Conservation (phyloP, 73 alveolate genomes). For the Uronychia binucleata region DNA sequence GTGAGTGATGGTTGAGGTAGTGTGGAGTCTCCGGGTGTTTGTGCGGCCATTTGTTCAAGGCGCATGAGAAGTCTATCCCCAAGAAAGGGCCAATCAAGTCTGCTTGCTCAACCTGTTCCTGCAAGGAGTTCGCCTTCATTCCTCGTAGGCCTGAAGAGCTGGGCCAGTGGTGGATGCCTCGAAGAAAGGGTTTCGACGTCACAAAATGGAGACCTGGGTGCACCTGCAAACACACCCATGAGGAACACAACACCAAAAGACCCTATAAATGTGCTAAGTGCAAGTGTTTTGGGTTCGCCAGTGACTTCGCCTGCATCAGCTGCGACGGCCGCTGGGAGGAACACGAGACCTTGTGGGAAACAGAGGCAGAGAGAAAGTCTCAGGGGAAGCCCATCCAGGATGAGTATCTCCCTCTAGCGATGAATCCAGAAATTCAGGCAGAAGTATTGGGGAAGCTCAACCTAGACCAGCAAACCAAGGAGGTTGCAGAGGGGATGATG, state of each 20-base stretch:
- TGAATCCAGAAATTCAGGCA: conserved; percentile 89
- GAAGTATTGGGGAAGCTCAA: conserved; percentile 52
- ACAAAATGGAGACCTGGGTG: conserved; percentile 93
- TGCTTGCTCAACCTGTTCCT: conserved; percentile 87
- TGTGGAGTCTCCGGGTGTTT: conserved; percentile 76
- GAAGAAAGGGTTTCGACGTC: conserved; percentile 94
- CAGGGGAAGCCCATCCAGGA: conserved; percentile 86
- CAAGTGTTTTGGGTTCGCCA: conserved; percentile 85
- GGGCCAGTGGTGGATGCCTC: conserved; percentile 95
- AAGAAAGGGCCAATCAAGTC: conserved; percentile 64
- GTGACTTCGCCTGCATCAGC: conserved; percentile 94
- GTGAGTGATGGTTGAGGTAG: too few relatives aligned
- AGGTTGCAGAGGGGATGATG: conserved; percentile 2
- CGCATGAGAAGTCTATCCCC: conserved; percentile 44
- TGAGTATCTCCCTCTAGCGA: conserved; percentile 91
- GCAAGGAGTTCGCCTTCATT: conserved; percentile 90
- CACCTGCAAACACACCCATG: conserved; percentile 97
- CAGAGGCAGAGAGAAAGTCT: conserved; percentile 93
- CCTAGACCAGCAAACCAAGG: conserved; percentile 40
- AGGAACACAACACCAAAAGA: conserved; percentile 91
- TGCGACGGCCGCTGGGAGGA: conserved; percentile 97
- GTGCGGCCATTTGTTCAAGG: conserved; percentile 82
- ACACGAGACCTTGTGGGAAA: conserved; percentile 93
- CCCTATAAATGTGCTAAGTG: conserved; percentile 91
- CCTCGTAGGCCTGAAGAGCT: conserved; percentile 98